Evolutionary conservation across 2,329 filamentous ascomycete species (phyloP).

Genomic region (Neopestalotiopsis sp.): DNA sequence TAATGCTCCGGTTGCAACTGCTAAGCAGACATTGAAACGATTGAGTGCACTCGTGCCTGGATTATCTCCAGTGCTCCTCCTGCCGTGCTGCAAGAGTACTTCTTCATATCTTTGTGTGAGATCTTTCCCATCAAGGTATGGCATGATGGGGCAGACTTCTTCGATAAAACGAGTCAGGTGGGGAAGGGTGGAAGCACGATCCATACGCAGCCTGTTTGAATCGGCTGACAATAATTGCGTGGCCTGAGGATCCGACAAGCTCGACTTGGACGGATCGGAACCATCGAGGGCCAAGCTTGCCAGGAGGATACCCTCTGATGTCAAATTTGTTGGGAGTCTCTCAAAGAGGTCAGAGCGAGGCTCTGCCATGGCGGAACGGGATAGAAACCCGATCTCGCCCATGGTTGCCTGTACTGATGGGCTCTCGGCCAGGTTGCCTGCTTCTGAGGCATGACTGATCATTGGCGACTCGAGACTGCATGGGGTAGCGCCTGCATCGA

Average conservation of each 20-base stretch:
- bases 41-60: neutral
- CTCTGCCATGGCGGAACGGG: slow-evolving; percentile 37
- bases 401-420: slow-evolving; percentile 30
- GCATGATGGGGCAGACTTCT: neutral
- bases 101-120: slow-evolving; percentile 4
- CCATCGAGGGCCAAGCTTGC: slow-evolving; percentile 20
- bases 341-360: slow-evolving; percentile 27
- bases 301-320: slow-evolving; percentile 19
- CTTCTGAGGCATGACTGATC: slow-evolving; percentile 1
- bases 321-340: slow-evolving; percentile 27
- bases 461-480: neutral
- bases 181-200: neutral
- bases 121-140: neutral
- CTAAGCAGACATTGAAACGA: slow-evolving; percentile 15
- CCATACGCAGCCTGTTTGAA: neutral
- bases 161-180: slow-evolving; percentile 11
- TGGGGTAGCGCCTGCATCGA: neutral
- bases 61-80: neutral
- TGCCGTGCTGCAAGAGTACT: neutral
- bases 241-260: neutral
- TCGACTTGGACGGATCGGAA: slow-evolving; percentile 11
- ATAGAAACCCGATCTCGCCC: slow-evolving; percentile 36
- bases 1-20: slow-evolving; percentile 12
- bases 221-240: neutral
- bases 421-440: slow-evolving; percentile 22